phyloP scores from a whole-genome alignment of 345 rosid genomes.

The Reutealis trisperma region DNA sequence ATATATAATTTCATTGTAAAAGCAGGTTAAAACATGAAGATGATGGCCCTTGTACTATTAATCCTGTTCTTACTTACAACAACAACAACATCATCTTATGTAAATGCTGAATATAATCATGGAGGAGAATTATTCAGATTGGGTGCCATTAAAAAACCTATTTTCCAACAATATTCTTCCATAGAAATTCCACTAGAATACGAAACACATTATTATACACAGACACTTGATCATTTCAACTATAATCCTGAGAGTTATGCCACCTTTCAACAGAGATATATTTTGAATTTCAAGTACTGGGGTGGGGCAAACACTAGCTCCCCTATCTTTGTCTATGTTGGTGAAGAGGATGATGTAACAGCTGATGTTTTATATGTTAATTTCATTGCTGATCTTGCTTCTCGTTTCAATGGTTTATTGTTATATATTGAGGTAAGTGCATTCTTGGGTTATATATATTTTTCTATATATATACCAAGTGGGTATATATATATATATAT shows the following conservation, averaged over 20 bases:
- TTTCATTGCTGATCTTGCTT: conserved; percentile 21
- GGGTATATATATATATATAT: too few species aligned
- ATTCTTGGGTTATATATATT: too few species aligned
- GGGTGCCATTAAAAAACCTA: too few species aligned
- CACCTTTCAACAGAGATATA: conserved; percentile 32
- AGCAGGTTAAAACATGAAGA: too few species aligned
- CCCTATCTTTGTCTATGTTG: conserved; percentile 19
- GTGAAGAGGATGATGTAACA: conserved; percentile 11
- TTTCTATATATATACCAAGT: too few species aligned
- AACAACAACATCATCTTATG: too few species aligned
- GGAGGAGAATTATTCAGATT: too few species aligned
- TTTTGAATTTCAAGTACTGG: conserved; percentile 28
- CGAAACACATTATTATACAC: conserved; percentile 18
- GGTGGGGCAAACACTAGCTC: conserved; percentile 28
- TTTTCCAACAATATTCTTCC: not conserved
- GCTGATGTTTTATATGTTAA: not conserved
- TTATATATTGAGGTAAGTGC: conserved; percentile 31
- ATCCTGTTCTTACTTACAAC: not conserved
- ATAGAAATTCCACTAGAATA: conserved; percentile 14
- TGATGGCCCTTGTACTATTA: too few species aligned
- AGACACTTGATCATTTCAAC: conserved; percentile 39
- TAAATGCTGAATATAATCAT: too few species aligned
- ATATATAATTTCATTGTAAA: too few species aligned
- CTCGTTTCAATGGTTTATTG: conserved; percentile 27
- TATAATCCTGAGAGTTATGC: conserved; percentile 31